Evolutionary conservation across 331 rosid species (phyloP).

Genomic region (Arachis monticola): DNA sequence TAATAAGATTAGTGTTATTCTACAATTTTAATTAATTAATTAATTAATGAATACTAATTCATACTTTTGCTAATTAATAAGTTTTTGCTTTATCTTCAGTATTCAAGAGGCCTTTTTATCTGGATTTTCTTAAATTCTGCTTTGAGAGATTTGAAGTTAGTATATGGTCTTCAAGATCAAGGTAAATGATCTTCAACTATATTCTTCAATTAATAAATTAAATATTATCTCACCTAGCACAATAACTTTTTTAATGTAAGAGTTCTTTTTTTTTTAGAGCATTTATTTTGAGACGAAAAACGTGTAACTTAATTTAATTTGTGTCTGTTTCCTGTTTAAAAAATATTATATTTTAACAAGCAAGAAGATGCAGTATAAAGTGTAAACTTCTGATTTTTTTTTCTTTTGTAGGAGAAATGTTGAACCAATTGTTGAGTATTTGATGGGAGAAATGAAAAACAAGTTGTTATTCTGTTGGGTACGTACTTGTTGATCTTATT

Average conservation of each 20-base stretch:
- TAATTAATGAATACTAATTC: not conserved
- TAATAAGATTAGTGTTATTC: constrained; percentile 8
- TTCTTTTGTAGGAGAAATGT: constrained; percentile 56
- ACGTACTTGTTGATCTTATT: constrained; percentile 36
- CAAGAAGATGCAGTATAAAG: not conserved
- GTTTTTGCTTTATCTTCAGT: constrained; percentile 50
- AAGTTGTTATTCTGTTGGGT: constrained; percentile 83
- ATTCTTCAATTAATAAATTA: too few relatives aligned
- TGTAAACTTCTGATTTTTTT: not conserved
- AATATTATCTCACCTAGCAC: too few relatives aligned
- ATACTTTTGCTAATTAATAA: constrained; percentile 14
- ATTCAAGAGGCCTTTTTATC: constrained; percentile 74
- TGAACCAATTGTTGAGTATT: constrained; percentile 46
- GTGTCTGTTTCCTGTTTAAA: not conserved
- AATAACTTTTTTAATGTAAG: too few relatives aligned
- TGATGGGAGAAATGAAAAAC: constrained; percentile 66
- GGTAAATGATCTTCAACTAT: constrained; percentile 50
- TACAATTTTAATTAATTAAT: not conserved
- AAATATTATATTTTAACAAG: not conserved
- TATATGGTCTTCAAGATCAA: constrained; percentile 76
- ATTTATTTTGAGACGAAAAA: too few relatives aligned
- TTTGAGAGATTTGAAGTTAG: constrained; percentile 85
- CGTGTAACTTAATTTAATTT: not conserved
- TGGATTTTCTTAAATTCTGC: constrained; percentile 78
- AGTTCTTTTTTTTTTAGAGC: too few relatives aligned